Evolutionary conservation across 331 rosid genomes (phyloP).

Genomic region (Phaseolus coccineus): DNA sequence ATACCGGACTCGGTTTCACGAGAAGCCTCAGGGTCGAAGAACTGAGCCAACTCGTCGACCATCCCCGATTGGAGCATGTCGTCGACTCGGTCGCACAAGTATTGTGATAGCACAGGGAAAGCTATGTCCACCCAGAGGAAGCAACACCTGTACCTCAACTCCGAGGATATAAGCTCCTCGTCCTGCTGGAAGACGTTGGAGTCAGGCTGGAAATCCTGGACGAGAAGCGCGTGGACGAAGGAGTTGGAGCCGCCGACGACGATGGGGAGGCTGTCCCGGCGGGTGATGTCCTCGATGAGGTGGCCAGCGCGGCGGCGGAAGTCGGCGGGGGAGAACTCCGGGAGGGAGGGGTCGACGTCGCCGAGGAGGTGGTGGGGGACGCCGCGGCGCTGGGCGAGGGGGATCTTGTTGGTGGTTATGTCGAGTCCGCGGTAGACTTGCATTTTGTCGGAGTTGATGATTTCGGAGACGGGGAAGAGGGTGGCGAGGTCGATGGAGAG

Average conservation of each 20-base stretch:
- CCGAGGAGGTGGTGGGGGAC: slow-evolving; percentile 83
- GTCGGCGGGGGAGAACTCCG: slow-evolving; percentile 63
- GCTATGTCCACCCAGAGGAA: slow-evolving; percentile 87
- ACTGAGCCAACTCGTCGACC: slow-evolving; percentile 80
- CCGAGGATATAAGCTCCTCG: slow-evolving; percentile 35
- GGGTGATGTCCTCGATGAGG: slow-evolving; percentile 46
- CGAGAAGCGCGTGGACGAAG: slow-evolving; percentile 72
- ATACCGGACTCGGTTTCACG: slow-evolving; percentile 51
- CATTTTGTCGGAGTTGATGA: slow-evolving; percentile 88
- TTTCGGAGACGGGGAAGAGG: slow-evolving; percentile 57
- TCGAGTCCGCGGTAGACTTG: slow-evolving; percentile 83
- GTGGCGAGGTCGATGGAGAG: slow-evolving; percentile 82
- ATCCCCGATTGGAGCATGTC: slow-evolving; percentile 89
- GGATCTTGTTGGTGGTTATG: slow-evolving; percentile 86
- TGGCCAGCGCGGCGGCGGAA: slow-evolving; percentile 59
- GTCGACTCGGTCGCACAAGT: slow-evolving; percentile 73
- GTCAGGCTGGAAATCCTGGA: slow-evolving; percentile 58
- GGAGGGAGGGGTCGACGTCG: slow-evolving; percentile 49
- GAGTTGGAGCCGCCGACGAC: slow-evolving; percentile 91
- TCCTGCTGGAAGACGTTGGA: slow-evolving; percentile 50
- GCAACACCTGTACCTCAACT: slow-evolving; percentile 79
- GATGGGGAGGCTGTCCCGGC: slow-evolving; percentile 62
- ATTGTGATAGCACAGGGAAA: slow-evolving; percentile 56
- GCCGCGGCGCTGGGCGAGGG: slow-evolving; percentile 58
- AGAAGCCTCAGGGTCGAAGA: slow-evolving; percentile 33